These are phyloP conservation scores for Citrullus colocynthis DNA, from an alignment of 306 rosid genomes.

Conservation along the genomic window DNA sequence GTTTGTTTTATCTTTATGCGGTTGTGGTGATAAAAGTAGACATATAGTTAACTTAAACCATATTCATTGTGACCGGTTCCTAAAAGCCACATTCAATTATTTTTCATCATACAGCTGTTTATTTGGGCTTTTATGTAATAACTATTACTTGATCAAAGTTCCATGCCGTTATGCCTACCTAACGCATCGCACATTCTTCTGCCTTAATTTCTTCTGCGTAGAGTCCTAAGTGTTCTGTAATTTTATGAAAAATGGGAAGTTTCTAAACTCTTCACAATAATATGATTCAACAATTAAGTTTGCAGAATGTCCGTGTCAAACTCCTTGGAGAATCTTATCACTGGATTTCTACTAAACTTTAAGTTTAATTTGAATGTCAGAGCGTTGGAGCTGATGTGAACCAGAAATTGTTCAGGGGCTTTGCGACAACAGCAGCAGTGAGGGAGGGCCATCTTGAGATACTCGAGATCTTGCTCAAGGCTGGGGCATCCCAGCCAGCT, in stretches of 20 bases:
- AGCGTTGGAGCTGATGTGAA: constrained; percentile 76
- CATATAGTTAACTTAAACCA: not conserved
- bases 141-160: not conserved
- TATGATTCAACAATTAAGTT: not conserved
- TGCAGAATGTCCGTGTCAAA: not conserved
- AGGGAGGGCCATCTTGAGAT: constrained; percentile 71
- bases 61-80: not conserved
- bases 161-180: not conserved
- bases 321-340: not conserved
- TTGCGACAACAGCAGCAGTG: constrained; percentile 83
- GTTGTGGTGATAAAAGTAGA: not conserved
- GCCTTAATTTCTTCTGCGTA: not conserved
- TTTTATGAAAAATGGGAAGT: not conserved
- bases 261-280: not conserved
- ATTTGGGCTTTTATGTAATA: not conserved
- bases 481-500: constrained; percentile 90
- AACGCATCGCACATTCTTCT: not conserved
- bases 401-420: constrained; percentile 87
- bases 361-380: constrained; percentile 26
- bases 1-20: not conserved
- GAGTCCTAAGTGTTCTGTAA: not conserved
- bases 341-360: constrained; percentile 4
- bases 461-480: constrained; percentile 68
- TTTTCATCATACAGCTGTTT: not conserved
- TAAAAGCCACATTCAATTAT: not conserved